These are phyloP conservation scores for Beauveria scarabaeidicola DNA, from an alignment of 2,329 filamentous ascomycete species.

Conservation along the genomic window DNA sequence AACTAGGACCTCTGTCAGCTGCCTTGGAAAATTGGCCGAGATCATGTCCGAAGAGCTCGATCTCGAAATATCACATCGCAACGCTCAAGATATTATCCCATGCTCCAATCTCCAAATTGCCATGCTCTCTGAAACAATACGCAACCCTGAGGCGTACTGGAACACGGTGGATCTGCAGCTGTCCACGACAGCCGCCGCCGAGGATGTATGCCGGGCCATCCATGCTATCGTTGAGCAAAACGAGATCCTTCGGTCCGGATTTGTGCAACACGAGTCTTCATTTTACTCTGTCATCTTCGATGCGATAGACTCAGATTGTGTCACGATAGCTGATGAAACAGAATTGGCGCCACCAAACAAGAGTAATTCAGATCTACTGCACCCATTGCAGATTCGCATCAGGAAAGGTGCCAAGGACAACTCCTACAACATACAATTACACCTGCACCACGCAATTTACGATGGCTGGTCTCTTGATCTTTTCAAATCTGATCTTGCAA, in stretches of 20 bases:
- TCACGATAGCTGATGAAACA: slow-evolving; percentile 31
- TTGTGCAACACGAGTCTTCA: slow-evolving; percentile 41
- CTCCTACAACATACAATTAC: slow-evolving; percentile 34
- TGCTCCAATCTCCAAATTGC: slow-evolving; percentile 70
- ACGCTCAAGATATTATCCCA: slow-evolving; percentile 38
- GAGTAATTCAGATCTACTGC: slow-evolving; percentile 32
- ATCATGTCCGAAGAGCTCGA: not conserved
- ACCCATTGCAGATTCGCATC: slow-evolving; percentile 56
- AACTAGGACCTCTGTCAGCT: not conserved
- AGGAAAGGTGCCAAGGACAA: slow-evolving; percentile 15
- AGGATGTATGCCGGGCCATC: slow-evolving; percentile 42
- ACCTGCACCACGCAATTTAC: slow-evolving; percentile 77
- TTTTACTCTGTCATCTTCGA: slow-evolving; percentile 51
- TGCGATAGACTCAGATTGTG: slow-evolving; percentile 31
- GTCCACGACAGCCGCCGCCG: slow-evolving; percentile 22
- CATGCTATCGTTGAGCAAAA: slow-evolving; percentile 43
- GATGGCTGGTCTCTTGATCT: slow-evolving; percentile 91
- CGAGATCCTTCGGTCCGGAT: slow-evolving; percentile 66
- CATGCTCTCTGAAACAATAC: slow-evolving; percentile 69
- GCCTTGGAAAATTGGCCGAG: not conserved
- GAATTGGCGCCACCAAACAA: slow-evolving; percentile 25
- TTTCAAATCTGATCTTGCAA: slow-evolving; percentile 56
- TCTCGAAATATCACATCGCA: not conserved
- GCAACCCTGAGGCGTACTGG: slow-evolving; percentile 56
- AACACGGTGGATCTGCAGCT: slow-evolving; percentile 68